Conservation (phyloP, 805 yeast genomes). For the Ascoidea tarda region DNA sequence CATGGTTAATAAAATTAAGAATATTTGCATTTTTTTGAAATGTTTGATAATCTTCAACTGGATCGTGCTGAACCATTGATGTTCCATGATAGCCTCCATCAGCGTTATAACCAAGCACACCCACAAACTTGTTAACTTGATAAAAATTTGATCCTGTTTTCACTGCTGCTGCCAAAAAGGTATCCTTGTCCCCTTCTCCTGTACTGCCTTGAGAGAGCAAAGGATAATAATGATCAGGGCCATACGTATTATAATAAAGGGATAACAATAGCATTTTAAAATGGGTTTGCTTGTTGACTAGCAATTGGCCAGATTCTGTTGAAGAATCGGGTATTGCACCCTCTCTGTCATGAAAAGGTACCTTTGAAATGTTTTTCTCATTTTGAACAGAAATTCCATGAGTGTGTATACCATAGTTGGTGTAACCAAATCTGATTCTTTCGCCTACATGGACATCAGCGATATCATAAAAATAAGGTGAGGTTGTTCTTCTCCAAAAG, state of each 20-base stretch:
- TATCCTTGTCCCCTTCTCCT: conserved; percentile 47
- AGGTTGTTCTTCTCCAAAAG: conserved; percentile 57
- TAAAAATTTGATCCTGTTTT: conserved; percentile 46
- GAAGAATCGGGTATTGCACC: conserved; percentile 51
- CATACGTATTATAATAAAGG: conserved; percentile 44
- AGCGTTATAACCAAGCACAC: conserved; percentile 21
- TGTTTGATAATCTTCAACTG: conserved; percentile 11
- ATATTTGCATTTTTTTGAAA: conserved; percentile 12
- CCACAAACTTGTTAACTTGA: conserved; percentile 39
- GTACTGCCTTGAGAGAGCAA: conserved; percentile 40
- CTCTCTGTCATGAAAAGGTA: conserved; percentile 43
- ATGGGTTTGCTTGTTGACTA: conserved; percentile 41
- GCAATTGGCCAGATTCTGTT: conserved; percentile 51
- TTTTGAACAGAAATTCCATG: conserved; percentile 5
- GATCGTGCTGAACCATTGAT: conserved; percentile 53
- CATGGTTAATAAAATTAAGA: not conserved
- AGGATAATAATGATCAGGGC: conserved; percentile 42
- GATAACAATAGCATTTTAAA: conserved; percentile 39
- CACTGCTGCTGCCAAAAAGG: conserved; percentile 44
- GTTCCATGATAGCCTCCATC: conserved; percentile 24
- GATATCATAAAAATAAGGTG: conserved; percentile 39
- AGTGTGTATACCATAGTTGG: not conserved
- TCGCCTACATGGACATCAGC: conserved; percentile 12
- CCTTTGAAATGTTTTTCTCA: conserved; percentile 9
- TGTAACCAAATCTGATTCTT: not conserved